phyloP scores from a whole-genome alignment of 257 asterid species.

The Nicotiana obtusifolia region DNA sequence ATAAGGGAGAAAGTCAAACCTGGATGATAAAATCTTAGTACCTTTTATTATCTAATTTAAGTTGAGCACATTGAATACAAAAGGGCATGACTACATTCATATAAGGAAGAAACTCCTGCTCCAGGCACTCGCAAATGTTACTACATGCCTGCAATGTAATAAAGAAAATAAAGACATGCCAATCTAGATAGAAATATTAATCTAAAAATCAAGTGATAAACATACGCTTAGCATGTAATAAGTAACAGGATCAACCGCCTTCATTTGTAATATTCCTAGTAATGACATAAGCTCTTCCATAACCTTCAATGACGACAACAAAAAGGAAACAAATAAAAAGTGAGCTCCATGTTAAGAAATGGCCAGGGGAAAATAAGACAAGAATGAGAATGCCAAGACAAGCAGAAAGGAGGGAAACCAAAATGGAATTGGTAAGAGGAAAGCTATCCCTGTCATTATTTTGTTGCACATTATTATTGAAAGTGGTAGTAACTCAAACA shows the following conservation, averaged over 20 bases:
- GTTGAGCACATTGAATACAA: conserved; percentile 78
- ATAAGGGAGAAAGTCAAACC: background rate
- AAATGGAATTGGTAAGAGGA: too few relatives aligned
- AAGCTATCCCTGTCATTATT: too few relatives aligned
- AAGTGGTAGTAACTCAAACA: too few relatives aligned
- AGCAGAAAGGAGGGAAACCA: too few relatives aligned
- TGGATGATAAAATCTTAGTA: conserved; percentile 41
- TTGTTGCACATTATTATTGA: too few relatives aligned
- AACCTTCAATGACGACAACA: background rate
- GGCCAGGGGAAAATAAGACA: too few relatives aligned
- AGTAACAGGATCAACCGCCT: conserved; percentile 77
- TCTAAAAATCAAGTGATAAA: background rate
- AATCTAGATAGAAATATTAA: too few relatives aligned
- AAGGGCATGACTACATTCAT: conserved; percentile 92
- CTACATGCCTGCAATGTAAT: conserved; percentile 68
- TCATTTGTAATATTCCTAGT: conserved; percentile 77
- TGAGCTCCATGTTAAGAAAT: too few relatives aligned
- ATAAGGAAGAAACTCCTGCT: conserved; percentile 90
- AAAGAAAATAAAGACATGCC: too few relatives aligned
- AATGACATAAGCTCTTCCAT: conserved; percentile 53
- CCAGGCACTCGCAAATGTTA: conserved; percentile 85
- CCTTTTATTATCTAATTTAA: conserved; percentile 74
- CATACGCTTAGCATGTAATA: conserved; percentile 84
- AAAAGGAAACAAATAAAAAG: too few relatives aligned
- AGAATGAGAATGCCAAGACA: too few relatives aligned